A percentile compares a stretch with the other conserved stretches of the same genome.
Evolutionary conservation across 805 yeast genomes (phyloP).

Genomic region (Pichia nakasei): DNA sequence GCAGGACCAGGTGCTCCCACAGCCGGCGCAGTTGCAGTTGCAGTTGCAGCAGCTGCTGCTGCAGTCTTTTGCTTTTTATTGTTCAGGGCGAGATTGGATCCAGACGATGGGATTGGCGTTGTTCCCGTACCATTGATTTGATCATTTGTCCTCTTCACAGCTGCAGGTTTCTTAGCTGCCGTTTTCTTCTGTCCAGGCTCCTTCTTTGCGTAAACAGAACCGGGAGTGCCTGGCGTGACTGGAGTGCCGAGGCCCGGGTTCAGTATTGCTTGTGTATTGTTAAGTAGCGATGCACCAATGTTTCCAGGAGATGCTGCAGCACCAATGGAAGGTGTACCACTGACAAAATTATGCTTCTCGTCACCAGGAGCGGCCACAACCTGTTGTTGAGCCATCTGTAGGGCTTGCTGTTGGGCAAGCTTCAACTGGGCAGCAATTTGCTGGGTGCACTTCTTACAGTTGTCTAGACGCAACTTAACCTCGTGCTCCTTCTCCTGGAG

Average conservation of each 20-base stretch:
- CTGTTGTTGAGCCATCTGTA: conserved; percentile 7
- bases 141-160: conserved; percentile 8
- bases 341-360: no score
- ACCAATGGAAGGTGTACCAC: conserved; percentile 8
- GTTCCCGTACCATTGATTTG: no score
- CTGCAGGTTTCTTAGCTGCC: conserved; percentile 16
- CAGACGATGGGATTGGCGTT: no score
- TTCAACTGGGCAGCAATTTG: conserved; percentile 38
- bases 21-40: conserved; percentile 1
- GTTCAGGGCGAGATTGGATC: no score
- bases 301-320: conserved; percentile 5
- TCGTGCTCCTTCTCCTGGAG: conserved; percentile 43
- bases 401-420: conserved; percentile 18
- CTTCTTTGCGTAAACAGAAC: no score
- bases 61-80: neutral
- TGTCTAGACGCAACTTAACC: conserved; percentile 37
- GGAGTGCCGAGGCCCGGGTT: no score
- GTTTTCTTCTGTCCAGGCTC: no score
- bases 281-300: neutral
- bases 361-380: no score
- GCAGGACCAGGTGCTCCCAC: neutral
- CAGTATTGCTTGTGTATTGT: no score
- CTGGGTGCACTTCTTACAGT: conserved; percentile 33
- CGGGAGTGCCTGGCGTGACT: no score
- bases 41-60: conserved; percentile 10